A percentile compares a stretch with the other conserved stretches of the same genome.
These are phyloP conservation scores for Misopates orontium DNA, from an alignment of 257 asterid genomes.

Conservation along the genomic window DNA sequence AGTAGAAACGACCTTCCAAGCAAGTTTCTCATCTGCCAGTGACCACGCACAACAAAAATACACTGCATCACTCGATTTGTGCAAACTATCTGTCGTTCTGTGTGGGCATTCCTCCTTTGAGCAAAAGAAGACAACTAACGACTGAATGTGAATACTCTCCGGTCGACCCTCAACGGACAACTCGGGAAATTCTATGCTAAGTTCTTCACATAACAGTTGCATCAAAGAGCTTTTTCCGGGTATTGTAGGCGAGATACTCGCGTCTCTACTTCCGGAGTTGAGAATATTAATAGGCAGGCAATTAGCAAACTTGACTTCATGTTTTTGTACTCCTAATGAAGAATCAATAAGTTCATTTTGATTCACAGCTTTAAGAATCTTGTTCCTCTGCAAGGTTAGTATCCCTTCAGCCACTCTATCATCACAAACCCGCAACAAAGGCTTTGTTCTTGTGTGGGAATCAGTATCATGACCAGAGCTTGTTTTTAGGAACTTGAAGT, in stretches of 20 bases:
- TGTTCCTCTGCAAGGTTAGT: constrained; percentile 37
- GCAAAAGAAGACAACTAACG: constrained; percentile 48
- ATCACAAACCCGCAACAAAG: constrained; percentile 52
- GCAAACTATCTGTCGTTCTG: constrained; percentile 31
- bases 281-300: constrained; percentile 43
- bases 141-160: constrained; percentile 45
- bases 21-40: constrained; percentile 51
- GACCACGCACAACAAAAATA: constrained; percentile 65
- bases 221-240: constrained; percentile 29
- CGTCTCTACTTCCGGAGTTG: constrained; percentile 20
- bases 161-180: constrained; percentile 33
- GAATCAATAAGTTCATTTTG: constrained; percentile 42
- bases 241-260: constrained; percentile 18
- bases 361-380: constrained; percentile 43
- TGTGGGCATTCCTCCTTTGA: constrained; percentile 47
- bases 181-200: constrained; percentile 38
- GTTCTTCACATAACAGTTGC: constrained; percentile 35
- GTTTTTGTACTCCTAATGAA: constrained; percentile 37
- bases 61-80: constrained; percentile 9
- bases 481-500: constrained; percentile 55
- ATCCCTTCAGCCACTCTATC: constrained; percentile 72
- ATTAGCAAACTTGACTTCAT: constrained; percentile 47
- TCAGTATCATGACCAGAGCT: constrained; percentile 23
- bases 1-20: constrained; percentile 50
- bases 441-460: constrained; percentile 25